A percentile compares a stretch with the other conserved stretches of the same genome.
phyloP scores from a whole-genome alignment of 352 stramenopile genomes.

The Globisporangium abappressorium region DNA sequence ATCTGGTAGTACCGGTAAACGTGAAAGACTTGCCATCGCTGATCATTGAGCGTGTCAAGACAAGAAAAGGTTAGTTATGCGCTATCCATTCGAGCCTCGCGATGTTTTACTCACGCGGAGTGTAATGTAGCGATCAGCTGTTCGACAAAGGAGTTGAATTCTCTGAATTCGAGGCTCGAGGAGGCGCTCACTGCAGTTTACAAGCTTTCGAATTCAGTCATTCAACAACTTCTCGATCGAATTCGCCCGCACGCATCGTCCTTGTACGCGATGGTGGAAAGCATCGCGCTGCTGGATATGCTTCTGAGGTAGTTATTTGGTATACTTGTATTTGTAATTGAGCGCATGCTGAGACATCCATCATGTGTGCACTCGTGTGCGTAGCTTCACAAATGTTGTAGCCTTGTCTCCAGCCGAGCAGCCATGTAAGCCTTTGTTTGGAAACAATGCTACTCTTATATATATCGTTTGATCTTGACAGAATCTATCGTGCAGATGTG shows the following conservation, averaged over 20 bases:
- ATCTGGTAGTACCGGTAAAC: conserved; percentile 61
- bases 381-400: conserved; percentile 87
- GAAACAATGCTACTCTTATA: not conserved
- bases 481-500: conserved; percentile 39
- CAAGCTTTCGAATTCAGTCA: conserved; percentile 84
- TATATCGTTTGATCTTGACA: not conserved
- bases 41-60: conserved; percentile 66
- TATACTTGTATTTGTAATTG: not conserved
- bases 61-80: conserved; percentile 47
- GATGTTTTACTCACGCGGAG: not conserved
- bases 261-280: conserved; percentile 88
- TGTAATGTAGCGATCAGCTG: conserved; percentile 65
- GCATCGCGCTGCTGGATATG: conserved; percentile 90
- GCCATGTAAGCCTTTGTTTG: conserved; percentile 45
- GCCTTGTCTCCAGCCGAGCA: conserved; percentile 68
- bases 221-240: conserved; percentile 80
- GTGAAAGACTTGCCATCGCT: conserved; percentile 44
- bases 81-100: not conserved
- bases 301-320: conserved; percentile 60
- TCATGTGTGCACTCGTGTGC: not conserved
- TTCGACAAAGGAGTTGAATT: conserved; percentile 85
- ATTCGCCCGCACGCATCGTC: conserved; percentile 67
- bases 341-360: not conserved
- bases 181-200: conserved; percentile 86
- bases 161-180: conserved; percentile 75